A percentile compares a stretch with the other conserved stretches of the same genome.
Conservation (phyloP, 2,329 filamentous ascomycete genomes). For the Paecilomyces sp. region DNA sequence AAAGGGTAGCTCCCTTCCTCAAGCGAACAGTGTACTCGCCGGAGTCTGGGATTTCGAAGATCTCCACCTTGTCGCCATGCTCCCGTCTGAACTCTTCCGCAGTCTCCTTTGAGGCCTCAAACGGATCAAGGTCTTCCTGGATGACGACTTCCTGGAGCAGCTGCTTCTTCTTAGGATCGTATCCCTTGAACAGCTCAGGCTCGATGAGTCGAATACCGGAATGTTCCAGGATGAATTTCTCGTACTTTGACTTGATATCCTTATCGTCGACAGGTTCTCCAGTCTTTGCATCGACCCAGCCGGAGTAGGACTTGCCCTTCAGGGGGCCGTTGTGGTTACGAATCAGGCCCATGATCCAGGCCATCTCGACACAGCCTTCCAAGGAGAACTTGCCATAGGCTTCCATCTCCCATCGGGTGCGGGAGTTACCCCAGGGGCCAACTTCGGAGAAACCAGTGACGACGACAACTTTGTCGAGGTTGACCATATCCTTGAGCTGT, state of each 20-base stretch:
- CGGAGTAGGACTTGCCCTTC: conserved; percentile 93
- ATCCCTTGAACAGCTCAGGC: conserved; percentile 91
- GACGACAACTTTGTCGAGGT: conserved; percentile 95
- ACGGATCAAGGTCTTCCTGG: conserved; percentile 92
- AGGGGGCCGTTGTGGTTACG: conserved; percentile 95
- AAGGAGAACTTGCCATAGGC: conserved; percentile 93
- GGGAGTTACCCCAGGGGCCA: conserved; percentile 90
- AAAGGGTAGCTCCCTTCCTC: conserved; percentile 88
- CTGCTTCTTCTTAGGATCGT: conserved; percentile 98
- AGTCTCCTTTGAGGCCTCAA: conserved; percentile 94
- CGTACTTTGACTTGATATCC: conserved; percentile 95
- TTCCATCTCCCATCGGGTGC: conserved; percentile 99
- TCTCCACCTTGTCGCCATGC: conserved; percentile 95
- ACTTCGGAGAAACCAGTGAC: conserved; percentile 95
- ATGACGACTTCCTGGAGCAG: conserved; percentile 96
- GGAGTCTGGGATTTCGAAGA: conserved; percentile 89
- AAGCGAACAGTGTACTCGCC: conserved; percentile 92
- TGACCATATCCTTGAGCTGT: conserved; percentile 93
- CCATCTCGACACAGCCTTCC: conserved; percentile 98
- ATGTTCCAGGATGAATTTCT: conserved; percentile 93
- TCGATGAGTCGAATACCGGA: conserved; percentile 96
- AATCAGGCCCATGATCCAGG: conserved; percentile 99
- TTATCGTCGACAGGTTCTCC: conserved; percentile 96
- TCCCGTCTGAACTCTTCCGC: conserved; percentile 95
- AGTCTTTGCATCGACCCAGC: conserved; percentile 91